These are phyloP conservation scores for Euphrasia arctica DNA, from an alignment of 305 asterid genomes.

Conservation along the genomic window DNA sequence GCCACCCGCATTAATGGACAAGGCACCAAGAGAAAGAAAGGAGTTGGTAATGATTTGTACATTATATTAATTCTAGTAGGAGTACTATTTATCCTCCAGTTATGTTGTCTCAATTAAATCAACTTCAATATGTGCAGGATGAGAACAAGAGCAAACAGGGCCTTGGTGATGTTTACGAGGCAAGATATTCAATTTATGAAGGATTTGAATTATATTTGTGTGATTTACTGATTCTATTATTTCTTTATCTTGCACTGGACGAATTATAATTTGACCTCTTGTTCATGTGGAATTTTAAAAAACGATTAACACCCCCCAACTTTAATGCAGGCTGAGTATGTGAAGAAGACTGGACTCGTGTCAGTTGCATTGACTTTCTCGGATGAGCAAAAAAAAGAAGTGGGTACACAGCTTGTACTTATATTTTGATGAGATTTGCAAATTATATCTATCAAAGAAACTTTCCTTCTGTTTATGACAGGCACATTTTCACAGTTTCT, in stretches of 20 bases:
- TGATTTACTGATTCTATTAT: not conserved
- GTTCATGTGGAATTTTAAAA: slow-evolving; percentile 13
- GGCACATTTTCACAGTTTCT: slow-evolving; percentile 3
- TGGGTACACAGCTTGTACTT: slow-evolving; percentile 33
- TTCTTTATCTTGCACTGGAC: slow-evolving; percentile 6
- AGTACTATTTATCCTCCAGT: slow-evolving; percentile 9
- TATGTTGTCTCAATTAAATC: slow-evolving; percentile 21
- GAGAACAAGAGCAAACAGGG: slow-evolving; percentile 92
- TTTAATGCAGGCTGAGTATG: slow-evolving; percentile 84
- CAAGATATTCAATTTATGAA: slow-evolving; percentile 25
- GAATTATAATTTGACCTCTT: slow-evolving; percentile 10
- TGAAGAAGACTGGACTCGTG: slow-evolving; percentile 87
- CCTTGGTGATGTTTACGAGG: slow-evolving; percentile 93
- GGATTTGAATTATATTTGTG: slow-evolving; percentile 10
- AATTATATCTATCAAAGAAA: not conserved
- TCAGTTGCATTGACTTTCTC: slow-evolving; percentile 66
- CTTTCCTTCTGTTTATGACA: slow-evolving; percentile 5
- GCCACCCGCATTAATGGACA: slow-evolving; percentile 56
- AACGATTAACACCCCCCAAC: slow-evolving; percentile 17
- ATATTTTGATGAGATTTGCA: slow-evolving; percentile 22
- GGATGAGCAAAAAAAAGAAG: slow-evolving; percentile 94
- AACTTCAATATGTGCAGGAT: slow-evolving; percentile 52
- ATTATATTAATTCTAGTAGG: slow-evolving; percentile 8
- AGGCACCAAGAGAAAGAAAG: slow-evolving; percentile 62
- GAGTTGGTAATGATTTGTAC: slow-evolving; percentile 58